Base-by-base conservation (phyloP, 306 rosid genomes). In the Oemleria cerasiformis region DNA sequence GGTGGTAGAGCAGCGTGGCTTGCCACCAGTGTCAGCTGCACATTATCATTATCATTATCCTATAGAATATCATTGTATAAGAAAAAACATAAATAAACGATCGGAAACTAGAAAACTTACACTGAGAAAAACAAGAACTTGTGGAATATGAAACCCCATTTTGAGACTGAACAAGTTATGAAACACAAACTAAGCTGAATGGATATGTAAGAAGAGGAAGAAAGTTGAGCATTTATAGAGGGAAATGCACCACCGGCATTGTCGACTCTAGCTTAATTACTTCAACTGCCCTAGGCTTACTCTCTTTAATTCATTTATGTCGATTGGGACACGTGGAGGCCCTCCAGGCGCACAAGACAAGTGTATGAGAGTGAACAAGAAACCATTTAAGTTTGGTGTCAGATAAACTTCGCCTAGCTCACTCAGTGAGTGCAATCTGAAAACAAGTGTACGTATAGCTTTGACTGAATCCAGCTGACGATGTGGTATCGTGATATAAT, bases 1-100 rank as follows among this genome's bases (percentile, higher is more conserved):
- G 92, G 88, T 16, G 88, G 70, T 67, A 79, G 55, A 62, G 90
- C 86, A 66, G 86, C 98, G 72, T 85, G 82, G 72, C 83, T 76
- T 13, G 76, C 85, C 65, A 68, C 86, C 76, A 86, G 0, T 0
- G 57, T 73, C 73, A 83, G 38, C 95, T 91, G 72, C 84, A 60
- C 17, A 47, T 12, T 10, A 47, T 70, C 34, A 54, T 30, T 39
- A 30, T 30, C 36, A 30, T 30, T 30, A 30, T 2, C 36, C 36
- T 30, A 30, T 30, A 50, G 21, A 48, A 39, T 9, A 25, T 17
- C 5, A 7, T 20, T 0, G 6, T 54, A 68, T 0, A 55, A 13
- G 53, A 55, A 36, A 14, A 36, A 53, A 56, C 65, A 5, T 54
- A 54, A 21, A 56, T 49, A 3, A 15, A 49, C 3, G 6, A 49